Base-by-base conservation (phyloP, 2,329 filamentous ascomycete genomes). In the Neopestalotiopsis sp. region DNA sequence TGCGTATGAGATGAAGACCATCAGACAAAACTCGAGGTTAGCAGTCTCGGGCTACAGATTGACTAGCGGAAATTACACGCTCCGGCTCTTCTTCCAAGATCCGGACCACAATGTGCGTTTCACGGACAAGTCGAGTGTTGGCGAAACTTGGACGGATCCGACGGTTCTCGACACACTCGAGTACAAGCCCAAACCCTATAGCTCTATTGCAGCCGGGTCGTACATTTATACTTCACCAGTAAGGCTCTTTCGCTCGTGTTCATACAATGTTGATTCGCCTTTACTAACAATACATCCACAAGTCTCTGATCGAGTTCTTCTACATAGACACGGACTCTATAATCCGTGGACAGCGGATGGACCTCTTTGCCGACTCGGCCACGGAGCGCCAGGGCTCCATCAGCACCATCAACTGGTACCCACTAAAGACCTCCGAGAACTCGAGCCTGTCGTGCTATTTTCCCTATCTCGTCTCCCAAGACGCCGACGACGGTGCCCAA, bases 51-150 rank as follows among this genome's bases (percentile, higher is more conserved):
- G 73, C 1, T 74, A 73, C 63, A 69, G 73, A 32, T 68, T 56
- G 17, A 62, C 57, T 13, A 63, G 68, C 24, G 70, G 40, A 32
- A 68, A 72, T 53, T 74, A 74, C 17, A 71, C 70, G 40, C 69
- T 74, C 32, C 67, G 73, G 28, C 67, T 74, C 34, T 74, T 75
- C 68, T 75, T 70, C 28, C 74, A 74, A 38, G 73, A 71, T 9
- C 34, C 65, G 12, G 68, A 74, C 38, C 42, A 72, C n/a, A 67
- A 70, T 17, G 30, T 75, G 45, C 71, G 72, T 42, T 75, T 74
- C 24, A 58, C 68, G 28, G 70, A 73, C 42, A 74, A 73, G 66
- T 72, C 71, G 42, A 72, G 62, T 24, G 30, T 56, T 4, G 53
- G 57, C 40, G 58, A 61, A 12, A 71, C 71, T 28, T 75, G 74